A percentile compares a stretch with the other conserved stretches of the same genome.
Conservation (phyloP, 2,329 filamentous ascomycete genomes). For the Cercospora citrullina region DNA sequence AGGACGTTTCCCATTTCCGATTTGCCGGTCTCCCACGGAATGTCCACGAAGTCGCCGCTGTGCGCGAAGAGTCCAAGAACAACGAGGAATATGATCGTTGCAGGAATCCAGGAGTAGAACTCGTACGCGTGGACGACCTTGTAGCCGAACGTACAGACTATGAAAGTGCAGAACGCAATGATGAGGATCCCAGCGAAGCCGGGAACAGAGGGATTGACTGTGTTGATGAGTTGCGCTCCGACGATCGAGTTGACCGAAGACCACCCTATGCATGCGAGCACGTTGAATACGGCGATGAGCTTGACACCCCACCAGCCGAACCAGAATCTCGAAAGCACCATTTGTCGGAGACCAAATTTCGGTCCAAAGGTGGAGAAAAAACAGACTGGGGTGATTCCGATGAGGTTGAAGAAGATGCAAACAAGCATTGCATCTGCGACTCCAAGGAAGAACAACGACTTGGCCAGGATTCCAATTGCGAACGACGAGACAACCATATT, state of each 20-base stretch:
- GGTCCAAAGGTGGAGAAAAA: conserved; percentile 79
- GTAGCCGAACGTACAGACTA: conserved; percentile 74
- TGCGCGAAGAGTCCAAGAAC: conserved; percentile 67
- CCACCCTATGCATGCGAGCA: conserved; percentile 72
- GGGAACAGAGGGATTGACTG: conserved; percentile 68
- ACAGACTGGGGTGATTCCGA: conserved; percentile 70
- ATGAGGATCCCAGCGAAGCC: conserved; percentile 74
- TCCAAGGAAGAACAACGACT: conserved; percentile 68
- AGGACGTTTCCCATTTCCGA: conserved; percentile 63
- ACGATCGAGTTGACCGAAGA: conserved; percentile 77
- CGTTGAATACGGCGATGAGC: conserved; percentile 65
- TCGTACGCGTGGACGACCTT: conserved; percentile 76
- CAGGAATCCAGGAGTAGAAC: conserved; percentile 72
- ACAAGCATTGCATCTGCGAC: conserved; percentile 72
- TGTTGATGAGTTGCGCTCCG: conserved; percentile 73
- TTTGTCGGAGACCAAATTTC: conserved; percentile 71
- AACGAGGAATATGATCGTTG: conserved; percentile 71
- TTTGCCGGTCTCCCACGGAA: conserved; percentile 59
- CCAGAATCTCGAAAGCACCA: conserved; percentile 76
- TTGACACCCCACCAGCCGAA: conserved; percentile 57
- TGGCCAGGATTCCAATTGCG: conserved; percentile 70
- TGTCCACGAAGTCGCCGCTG: conserved; percentile 63
- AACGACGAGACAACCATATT: conserved; percentile 78
- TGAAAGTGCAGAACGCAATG: conserved; percentile 66
- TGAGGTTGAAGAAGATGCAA: conserved; percentile 72